Base-by-base conservation (phyloP, 106 monocot species). In the Dioscorea zingiberensis region DNA sequence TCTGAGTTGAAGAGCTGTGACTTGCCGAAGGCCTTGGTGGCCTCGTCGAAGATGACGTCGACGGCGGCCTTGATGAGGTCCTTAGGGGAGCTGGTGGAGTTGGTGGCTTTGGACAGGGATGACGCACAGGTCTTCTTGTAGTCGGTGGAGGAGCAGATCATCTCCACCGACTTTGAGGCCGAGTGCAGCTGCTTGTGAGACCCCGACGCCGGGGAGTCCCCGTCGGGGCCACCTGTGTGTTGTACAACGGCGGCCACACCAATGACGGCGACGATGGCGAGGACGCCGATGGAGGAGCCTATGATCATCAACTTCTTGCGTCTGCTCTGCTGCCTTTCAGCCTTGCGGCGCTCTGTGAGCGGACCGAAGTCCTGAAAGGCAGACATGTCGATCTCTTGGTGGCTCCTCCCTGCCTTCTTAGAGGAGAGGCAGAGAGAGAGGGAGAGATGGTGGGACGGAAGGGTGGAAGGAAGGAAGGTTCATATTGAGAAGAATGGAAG, bases 321-420 rank as follows among this genome's bases (percentile, higher is more conserved):
- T 21, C 28, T 64, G 30, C 18, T 57, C 46, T 25, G 69, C 57
- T 69, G 58, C 69, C 69, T 44, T 16, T 59, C 69, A n/a, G 76
- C 83, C 21, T 77, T 73, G 14, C 85, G 79, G 62, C 85, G 79
- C 78, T 88, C 84, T 4, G 87, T 71, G 25, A 84, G 81, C 21
- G 84, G 84, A 12, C 87, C 87, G 54, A 81, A 80, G 25, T 88
- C 87, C 30, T 71, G 74, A 59, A 84, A 88, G 44, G 87, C 72
- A 0, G 87, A 83, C 87, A 84, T 83, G n/a, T n/a, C n/a, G 58
- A 13, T 64, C 12, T 24, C 46, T 47, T 15, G 18, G 55, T 48
- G 48, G 24, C 60, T 45, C 55, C 53, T 45, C 44, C 16, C 71
- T 72, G 74, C 68, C 81, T 71, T 76, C 79, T 79, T 51, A 4